phyloP scores from a whole-genome alignment of 129 eudicot genomes.

The Tanacetum coccineum region DNA sequence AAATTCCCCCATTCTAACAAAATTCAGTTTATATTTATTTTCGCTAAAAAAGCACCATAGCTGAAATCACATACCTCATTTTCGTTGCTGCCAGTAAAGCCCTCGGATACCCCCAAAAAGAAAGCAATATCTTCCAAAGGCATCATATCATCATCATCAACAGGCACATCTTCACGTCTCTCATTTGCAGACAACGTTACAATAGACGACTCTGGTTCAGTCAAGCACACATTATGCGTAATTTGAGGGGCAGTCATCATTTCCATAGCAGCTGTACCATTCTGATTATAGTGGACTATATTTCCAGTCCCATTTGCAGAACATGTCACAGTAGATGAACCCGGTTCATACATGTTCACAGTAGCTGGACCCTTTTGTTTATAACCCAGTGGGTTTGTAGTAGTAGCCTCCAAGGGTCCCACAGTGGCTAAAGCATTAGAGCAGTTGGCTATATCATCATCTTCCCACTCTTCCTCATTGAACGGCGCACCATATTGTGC shows the following conservation, averaged over 20 bases:
- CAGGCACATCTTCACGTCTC: conserved; percentile 14
- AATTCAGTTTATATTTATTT: not conserved
- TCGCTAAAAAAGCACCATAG: not conserved
- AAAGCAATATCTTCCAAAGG: conserved; percentile 30
- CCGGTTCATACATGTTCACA: not conserved
- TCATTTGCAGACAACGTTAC: conserved; percentile 11
- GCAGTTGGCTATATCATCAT: conserved; percentile 32
- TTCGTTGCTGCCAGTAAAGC: conserved; percentile 12
- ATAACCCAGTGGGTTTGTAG: conserved; percentile 6
- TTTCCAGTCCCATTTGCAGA: conserved; percentile 10
- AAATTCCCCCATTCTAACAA: not conserved
- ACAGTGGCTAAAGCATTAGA: conserved; percentile 23
- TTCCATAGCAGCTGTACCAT: not conserved
- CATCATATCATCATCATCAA: conserved; percentile 25
- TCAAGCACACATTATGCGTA: not conserved
- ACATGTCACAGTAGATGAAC: conserved; percentile 26
- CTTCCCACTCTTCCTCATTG: conserved; percentile 60
- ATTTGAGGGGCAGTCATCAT: not conserved
- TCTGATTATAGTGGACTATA: not conserved
- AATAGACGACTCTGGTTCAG: conserved; percentile 30
- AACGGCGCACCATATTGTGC: conserved; percentile 86
- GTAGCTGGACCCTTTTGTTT: conserved; percentile 17
- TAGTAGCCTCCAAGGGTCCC: conserved; percentile 22
- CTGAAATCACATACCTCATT: conserved; percentile 31
- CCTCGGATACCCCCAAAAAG: conserved; percentile 36